Conservation (phyloP, 352 stramenopile species). For the Elongisporangium undulatum region DNA sequence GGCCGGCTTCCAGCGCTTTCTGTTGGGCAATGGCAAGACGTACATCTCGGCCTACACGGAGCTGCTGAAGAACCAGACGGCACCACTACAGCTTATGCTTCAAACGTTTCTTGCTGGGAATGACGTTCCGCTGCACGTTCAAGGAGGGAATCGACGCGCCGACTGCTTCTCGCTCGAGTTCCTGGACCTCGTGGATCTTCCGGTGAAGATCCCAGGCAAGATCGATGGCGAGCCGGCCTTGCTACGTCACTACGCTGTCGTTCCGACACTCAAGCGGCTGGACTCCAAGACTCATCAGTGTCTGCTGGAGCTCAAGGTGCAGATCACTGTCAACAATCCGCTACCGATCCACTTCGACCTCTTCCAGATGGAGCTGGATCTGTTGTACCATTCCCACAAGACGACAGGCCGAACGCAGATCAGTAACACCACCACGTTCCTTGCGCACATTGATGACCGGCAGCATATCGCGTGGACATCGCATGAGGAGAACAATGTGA, state of each 20-base stretch:
- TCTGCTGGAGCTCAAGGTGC: conserved; percentile 61
- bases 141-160: conserved; percentile 38
- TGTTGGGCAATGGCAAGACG: conserved; percentile 60
- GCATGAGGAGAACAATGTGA: conserved; percentile 66
- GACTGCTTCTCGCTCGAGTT: conserved; percentile 68
- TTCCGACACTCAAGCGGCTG: conserved; percentile 62
- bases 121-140: conserved; percentile 56
- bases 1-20: conserved; percentile 66
- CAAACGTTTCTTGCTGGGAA: conserved; percentile 63
- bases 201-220: conserved; percentile 57
- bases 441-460: conserved; percentile 46
- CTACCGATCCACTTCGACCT: conserved; percentile 76
- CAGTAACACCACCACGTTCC: conserved; percentile 37
- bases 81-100: conserved; percentile 63
- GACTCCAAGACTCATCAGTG: conserved; percentile 71
- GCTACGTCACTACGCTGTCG: conserved; percentile 54
- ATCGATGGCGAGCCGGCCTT: conserved; percentile 70
- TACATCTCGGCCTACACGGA: conserved; percentile 79
- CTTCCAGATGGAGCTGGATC: conserved; percentile 58
- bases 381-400: conserved; percentile 46
- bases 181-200: conserved; percentile 54
- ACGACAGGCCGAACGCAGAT: conserved; percentile 32
- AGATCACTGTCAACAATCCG: conserved; percentile 75
- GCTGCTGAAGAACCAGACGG: conserved; percentile 54
- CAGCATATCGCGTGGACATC: conserved; percentile 49